Evolutionary conservation across 805 yeast genomes (phyloP).

Genomic region (Kluyveromyces wickerhamii): DNA sequence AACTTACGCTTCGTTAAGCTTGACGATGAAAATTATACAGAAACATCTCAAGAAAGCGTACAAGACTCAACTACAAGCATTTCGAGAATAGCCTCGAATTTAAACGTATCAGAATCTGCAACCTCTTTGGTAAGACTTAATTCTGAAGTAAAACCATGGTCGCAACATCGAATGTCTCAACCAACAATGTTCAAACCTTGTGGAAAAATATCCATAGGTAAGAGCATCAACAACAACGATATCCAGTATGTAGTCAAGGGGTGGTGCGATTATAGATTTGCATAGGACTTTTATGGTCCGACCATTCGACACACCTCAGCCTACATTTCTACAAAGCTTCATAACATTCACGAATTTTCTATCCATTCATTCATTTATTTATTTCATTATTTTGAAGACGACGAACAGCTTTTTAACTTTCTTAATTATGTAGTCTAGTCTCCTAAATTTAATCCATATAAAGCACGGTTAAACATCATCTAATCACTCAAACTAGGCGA

Average conservation of each 20-base stretch:
- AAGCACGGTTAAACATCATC: too few species aligned
- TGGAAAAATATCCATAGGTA: slow-evolving; percentile 20
- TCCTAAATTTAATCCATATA: too few species aligned
- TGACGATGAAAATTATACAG: slow-evolving; percentile 1
- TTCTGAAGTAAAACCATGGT: slow-evolving; percentile 25
- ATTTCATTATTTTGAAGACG: too few species aligned
- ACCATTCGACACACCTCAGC: too few species aligned
- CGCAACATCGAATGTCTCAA: slow-evolving; percentile 7
- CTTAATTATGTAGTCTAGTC: too few species aligned
- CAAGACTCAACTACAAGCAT: neutral
- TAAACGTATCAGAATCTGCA: neutral
- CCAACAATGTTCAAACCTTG: slow-evolving; percentile 24
- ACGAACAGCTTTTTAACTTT: too few species aligned
- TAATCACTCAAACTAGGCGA: too few species aligned
- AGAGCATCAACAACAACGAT: slow-evolving; percentile 9
- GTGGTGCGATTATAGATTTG: slow-evolving; percentile 28
- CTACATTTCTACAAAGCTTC: too few species aligned
- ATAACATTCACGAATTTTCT: too few species aligned
- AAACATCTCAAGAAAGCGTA: neutral
- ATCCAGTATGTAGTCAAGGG: slow-evolving; percentile 30
- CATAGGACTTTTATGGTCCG: too few species aligned
- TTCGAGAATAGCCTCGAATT: neutral
- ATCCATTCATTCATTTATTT: too few species aligned
- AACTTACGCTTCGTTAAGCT: slow-evolving; percentile 15
- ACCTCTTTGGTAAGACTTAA: slow-evolving; percentile 20